Base-by-base conservation (phyloP, 768 basidiomycete species). In the Calocera cornea region DNA sequence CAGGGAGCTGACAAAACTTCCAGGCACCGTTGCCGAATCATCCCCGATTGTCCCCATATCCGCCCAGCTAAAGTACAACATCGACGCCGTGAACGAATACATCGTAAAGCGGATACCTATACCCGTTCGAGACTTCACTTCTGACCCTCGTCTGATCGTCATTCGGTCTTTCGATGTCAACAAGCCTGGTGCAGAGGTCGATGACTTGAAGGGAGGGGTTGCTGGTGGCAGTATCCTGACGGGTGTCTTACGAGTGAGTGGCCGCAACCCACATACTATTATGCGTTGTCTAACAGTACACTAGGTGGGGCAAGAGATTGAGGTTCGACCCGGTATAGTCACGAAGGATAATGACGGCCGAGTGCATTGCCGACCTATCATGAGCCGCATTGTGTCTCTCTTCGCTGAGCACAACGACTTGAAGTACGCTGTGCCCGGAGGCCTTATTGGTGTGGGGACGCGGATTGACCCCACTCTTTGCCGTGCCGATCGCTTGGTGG, bases 121-220 rank as follows among this genome's bases (percentile, higher is more conserved):
- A 64, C 97, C 95, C 54, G 79, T 87, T 38, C 91, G 95, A 68
- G 90, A 98, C 81, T 99, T 98, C 78, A 83, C 86, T 36, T 88
- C 92, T 33, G 87, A 90, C 69, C 93, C 97, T 0, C 87, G 88
- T 36, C 87, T 99, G 71, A 98, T 98, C 75, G 95, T 98, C 76
- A 99, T 99, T 77, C 92, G 95, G 71, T 97, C 94, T 22, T 99
- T 98, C 79, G 97, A 99, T 76, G 95, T 99, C 76, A 99, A 99
- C 84, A 97, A 97, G 78, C 97, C 97, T 12, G 97, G 95, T 75
- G 87, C 95, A 2, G 93, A 94, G 74, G 94, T 98, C 2, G 89
- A 95, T 72, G 97, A 99, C 47, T 83, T 98, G 69, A 95, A 97
- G 79, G 95, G 95, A 68, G 97, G 97, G 74, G 97, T 98, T 41